Conservation (phyloP, 345 rosid species). For the Cardamine occulta region DNA sequence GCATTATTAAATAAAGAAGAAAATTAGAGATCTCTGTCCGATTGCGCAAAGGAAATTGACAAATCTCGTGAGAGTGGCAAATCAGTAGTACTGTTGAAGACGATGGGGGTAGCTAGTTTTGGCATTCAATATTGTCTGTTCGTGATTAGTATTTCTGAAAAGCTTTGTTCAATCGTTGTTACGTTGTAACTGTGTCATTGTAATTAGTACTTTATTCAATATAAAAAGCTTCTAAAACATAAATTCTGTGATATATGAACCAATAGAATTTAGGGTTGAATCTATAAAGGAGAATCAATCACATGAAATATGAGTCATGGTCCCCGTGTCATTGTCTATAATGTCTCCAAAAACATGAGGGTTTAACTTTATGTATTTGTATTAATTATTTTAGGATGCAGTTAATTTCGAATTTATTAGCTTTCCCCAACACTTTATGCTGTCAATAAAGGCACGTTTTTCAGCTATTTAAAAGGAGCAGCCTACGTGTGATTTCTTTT, state of each 20-base stretch:
- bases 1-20: conserved; percentile 15
- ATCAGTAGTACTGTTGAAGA: conserved; percentile 26
- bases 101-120: conserved; percentile 12
- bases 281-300: neutral
- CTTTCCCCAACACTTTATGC: conserved; percentile 11
- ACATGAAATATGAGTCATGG: conserved; percentile 20
- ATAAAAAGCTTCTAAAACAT: neutral
- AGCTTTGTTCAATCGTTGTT: conserved; percentile 1
- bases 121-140: neutral
- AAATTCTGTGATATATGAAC: neutral
- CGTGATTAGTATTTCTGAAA: neutral
- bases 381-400: neutral
- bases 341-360: neutral
- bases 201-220: neutral
- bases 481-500: neutral
- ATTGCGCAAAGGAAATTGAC: conserved; percentile 29
- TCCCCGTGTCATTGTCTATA: neutral
- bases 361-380: neutral
- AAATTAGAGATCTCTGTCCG: conserved; percentile 32
- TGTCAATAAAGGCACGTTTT: neutral
- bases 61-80: conserved; percentile 48
- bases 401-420: neutral
- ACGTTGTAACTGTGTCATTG: neutral
- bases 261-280: neutral
- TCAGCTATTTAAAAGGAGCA: neutral